A percentile compares a stretch with the other conserved stretches of the same genome.
phyloP scores from a whole-genome alignment of 1,284 basidiomycete genomes.

The Lignosus rhinocerotis region DNA sequence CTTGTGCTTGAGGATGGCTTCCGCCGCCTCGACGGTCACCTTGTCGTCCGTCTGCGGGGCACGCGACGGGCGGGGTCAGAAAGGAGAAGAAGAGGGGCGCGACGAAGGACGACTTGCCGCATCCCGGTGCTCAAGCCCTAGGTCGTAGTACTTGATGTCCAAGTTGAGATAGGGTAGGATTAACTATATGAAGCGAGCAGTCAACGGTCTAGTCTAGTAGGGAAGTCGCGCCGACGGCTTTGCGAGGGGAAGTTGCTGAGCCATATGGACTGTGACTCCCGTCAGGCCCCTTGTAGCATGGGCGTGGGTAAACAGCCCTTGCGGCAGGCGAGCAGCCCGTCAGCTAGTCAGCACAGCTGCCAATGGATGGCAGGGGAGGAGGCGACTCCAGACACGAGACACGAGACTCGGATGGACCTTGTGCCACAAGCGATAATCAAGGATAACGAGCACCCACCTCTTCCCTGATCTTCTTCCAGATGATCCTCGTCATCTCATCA shows the following conservation, averaged over 20 bases:
- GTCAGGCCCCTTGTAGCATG: no score
- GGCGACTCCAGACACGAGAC: no score
- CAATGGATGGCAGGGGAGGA: no score
- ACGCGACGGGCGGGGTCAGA: no score
- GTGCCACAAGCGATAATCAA: no score
- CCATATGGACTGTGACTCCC: no score
- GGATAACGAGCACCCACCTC: conserved; percentile 55
- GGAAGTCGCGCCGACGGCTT: neutral
- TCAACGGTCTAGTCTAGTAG: neutral
- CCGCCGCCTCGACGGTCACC: conserved; percentile 91
- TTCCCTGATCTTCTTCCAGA: conserved; percentile 98
- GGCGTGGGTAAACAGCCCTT: no score
- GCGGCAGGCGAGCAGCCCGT: no score
- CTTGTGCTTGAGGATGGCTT: conserved; percentile 87
- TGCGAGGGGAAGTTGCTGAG: neutral
- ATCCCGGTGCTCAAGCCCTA: conserved; percentile 92
- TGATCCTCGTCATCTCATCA: conserved; percentile 97
- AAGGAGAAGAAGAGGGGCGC: neutral
- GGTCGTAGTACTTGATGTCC: conserved; percentile 98
- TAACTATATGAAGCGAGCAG: conserved; percentile 50
- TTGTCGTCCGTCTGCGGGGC: conserved; percentile 82
- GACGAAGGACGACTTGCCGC: conserved; percentile 48
- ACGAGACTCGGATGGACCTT: no score
- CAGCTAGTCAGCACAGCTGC: no score
- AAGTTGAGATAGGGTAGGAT: conserved; percentile 94